Base-by-base conservation (phyloP, 1,139 yeast genomes). In the Suhomyces maxii region DNA sequence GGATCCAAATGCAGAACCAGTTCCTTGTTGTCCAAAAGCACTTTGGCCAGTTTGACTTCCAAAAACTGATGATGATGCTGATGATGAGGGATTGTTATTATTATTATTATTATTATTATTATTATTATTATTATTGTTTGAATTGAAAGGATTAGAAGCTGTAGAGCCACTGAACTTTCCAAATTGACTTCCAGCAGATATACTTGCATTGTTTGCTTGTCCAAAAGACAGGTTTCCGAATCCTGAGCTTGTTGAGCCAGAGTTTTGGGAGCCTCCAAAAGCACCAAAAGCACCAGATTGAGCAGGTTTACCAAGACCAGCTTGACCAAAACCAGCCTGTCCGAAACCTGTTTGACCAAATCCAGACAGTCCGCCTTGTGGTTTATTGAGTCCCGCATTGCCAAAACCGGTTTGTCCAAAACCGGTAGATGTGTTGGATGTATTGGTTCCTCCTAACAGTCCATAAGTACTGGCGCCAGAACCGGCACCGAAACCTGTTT, bases 321-420 rank as follows among this genome's bases (percentile, higher is more conserved):
- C 39, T 38, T 28, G 41, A 8, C 45, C 45, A 23, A 41, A 41
- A 10, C 49, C 51, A 32, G 47, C 42, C 26, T 39, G 43, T 13
- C 43, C 67, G 54, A 63, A 60, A 7, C 59, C 63, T 13, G 44
- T 18, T 28, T 34, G 46, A 12, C 53, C 53, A 41, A 51, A 48
- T 8, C 42, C 39, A 42, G 46, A 36, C 46, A 37, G 38, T 43
- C 44, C 48, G 11, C 55, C 55, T 45, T 52, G 50, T 26, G 50
- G 46, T 33, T 26, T 41, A 7, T 43, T 39, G 36, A 31, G 23
- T 6, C 57, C 57, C 36, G 40, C 12, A 36, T 37, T 14, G 23
- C 52, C 46, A 41, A 47, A 51, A 12, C 47, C 47, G 11, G 50
- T 25, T 13, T 33, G 42, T 23, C 39, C 44, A 23, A 36, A 41